Evolutionary conservation across 1,284 basidiomycete species (phyloP).

Genomic region (Phylloboletellus chloephorus): DNA sequence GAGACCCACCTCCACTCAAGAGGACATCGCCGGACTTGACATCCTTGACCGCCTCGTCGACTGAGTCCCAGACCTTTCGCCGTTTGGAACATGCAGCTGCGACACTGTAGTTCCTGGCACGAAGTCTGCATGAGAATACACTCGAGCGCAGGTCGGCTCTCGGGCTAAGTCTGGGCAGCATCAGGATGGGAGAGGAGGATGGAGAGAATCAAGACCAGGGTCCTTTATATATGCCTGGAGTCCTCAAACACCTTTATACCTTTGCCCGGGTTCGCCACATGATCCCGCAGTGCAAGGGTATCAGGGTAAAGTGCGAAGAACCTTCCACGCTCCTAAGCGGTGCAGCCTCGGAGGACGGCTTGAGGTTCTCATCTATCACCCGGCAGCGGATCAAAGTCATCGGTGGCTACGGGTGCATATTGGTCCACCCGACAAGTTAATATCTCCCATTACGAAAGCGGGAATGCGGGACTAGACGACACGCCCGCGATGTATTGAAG

Average conservation of each 20-base stretch:
- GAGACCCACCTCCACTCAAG: conserved; percentile 71
- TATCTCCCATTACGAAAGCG: background rate
- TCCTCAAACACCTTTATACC: conserved; percentile 15
- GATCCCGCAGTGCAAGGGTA: background rate
- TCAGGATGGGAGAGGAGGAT: conserved; percentile 1
- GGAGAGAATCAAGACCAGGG: background rate
- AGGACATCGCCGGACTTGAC: conserved; percentile 72
- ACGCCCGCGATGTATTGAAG: background rate
- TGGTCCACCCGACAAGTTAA: conserved; percentile 3
- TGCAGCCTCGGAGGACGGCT: too few relatives aligned
- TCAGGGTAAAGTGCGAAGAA: background rate
- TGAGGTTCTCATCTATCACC: conserved; percentile 11
- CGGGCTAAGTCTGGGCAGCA: conserved; percentile 7
- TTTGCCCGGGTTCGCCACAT: background rate
- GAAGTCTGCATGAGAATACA: conserved; percentile 5
- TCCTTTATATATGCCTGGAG: background rate
- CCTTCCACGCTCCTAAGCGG: too few relatives aligned
- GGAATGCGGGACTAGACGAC: conserved; percentile 2
- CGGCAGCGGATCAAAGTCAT: conserved; percentile 1
- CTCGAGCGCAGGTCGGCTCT: conserved; percentile 8
- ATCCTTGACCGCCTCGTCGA: conserved; percentile 75
- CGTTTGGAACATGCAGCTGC: conserved; percentile 28
- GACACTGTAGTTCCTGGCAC: conserved; percentile 7
- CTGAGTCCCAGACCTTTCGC: conserved; percentile 72
- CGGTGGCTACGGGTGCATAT: background rate